Conservation (phyloP, 2,329 filamentous ascomycete species). For the Aspergillus udagawae region DNA sequence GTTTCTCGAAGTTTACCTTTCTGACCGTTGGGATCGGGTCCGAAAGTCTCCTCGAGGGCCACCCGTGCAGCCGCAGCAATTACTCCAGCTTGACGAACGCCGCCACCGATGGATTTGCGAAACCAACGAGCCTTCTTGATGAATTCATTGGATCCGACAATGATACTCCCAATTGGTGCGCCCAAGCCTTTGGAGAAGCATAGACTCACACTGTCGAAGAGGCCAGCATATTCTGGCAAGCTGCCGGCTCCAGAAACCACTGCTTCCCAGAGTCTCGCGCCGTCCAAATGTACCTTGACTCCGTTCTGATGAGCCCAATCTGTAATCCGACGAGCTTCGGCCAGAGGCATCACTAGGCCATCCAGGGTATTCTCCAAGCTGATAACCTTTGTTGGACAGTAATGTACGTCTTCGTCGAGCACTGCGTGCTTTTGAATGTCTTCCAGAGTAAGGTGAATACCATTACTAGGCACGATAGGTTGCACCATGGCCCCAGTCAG, state of each 20-base stretch:
- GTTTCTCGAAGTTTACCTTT: slow-evolving; percentile 58
- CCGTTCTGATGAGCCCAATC: slow-evolving; percentile 62
- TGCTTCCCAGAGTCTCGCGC: slow-evolving; percentile 78
- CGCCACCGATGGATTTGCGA: slow-evolving; percentile 76
- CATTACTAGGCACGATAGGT: slow-evolving; percentile 65
- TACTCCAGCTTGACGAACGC: slow-evolving; percentile 71
- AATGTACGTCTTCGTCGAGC: slow-evolving; percentile 65
- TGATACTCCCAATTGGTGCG: slow-evolving; percentile 72
- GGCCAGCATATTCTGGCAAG: slow-evolving; percentile 61
- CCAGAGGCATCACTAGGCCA: slow-evolving; percentile 72
- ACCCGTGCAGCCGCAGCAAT: slow-evolving; percentile 71
- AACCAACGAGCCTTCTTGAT: slow-evolving; percentile 70
- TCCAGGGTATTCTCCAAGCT: slow-evolving; percentile 81
- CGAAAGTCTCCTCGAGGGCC: slow-evolving; percentile 76
- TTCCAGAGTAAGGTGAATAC: slow-evolving; percentile 68
- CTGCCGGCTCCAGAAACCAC: slow-evolving; percentile 65
- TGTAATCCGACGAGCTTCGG: slow-evolving; percentile 65
- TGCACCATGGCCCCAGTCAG: slow-evolving; percentile 69
- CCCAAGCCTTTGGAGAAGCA: slow-evolving; percentile 82
- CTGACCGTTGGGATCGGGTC: slow-evolving; percentile 52
- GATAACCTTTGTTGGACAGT: slow-evolving; percentile 75
- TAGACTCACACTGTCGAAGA: slow-evolving; percentile 71
- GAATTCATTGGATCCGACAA: slow-evolving; percentile 58
- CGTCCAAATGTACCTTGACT: slow-evolving; percentile 72
- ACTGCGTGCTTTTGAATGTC: slow-evolving; percentile 67